Percentiles rank a stretch among this genome's conserved stretches.
Evolutionary conservation across 495 filamentous ascomycete species (phyloP).

Genomic region (Lasiosphaeria miniovina): DNA sequence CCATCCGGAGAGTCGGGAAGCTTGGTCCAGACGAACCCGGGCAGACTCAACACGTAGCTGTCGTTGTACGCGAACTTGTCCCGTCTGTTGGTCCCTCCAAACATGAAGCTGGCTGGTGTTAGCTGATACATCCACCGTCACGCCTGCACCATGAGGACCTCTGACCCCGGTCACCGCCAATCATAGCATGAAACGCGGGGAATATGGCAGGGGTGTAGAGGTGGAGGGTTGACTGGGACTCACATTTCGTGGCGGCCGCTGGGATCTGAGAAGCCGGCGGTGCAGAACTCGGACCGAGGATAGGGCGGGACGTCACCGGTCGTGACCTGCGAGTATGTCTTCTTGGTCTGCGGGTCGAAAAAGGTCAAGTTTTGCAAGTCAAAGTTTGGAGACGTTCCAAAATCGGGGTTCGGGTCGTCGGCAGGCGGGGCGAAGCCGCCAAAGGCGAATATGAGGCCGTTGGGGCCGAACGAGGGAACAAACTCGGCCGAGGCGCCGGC

Average conservation of each 20-base stretch:
- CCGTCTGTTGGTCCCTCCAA: slow-evolving; percentile 27
- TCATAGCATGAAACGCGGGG: no score
- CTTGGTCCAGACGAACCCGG: slow-evolving; percentile 45
- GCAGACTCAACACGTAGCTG: slow-evolving; percentile 43
- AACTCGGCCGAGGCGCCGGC: slow-evolving; percentile 25
- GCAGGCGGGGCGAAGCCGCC: slow-evolving; percentile 29
- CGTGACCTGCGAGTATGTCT: slow-evolving; percentile 33
- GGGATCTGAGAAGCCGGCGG: slow-evolving; percentile 28
- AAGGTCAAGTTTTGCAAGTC: slow-evolving; percentile 29
- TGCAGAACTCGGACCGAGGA: slow-evolving; percentile 25
- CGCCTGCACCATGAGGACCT: no score
- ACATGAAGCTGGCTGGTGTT: slow-evolving; percentile 29
- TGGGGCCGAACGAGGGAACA: slow-evolving; percentile 24
- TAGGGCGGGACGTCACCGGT: slow-evolving; percentile 25
- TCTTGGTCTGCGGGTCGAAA: slow-evolving; percentile 34
- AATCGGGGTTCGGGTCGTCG: slow-evolving; percentile 11
- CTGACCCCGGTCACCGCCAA: no score
- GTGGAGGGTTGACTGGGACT: background rate
- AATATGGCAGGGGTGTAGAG: background rate
- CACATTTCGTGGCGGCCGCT: slow-evolving; percentile 36
- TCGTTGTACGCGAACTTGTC: slow-evolving; percentile 21
- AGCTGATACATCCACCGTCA: background rate
- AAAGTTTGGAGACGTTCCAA: background rate
- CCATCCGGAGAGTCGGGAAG: slow-evolving; percentile 21
- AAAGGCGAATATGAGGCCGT: slow-evolving; percentile 35